Evolutionary conservation across 2,329 filamentous ascomycete species (phyloP).

Genomic region (Paracoccidioides lutzii): DNA sequence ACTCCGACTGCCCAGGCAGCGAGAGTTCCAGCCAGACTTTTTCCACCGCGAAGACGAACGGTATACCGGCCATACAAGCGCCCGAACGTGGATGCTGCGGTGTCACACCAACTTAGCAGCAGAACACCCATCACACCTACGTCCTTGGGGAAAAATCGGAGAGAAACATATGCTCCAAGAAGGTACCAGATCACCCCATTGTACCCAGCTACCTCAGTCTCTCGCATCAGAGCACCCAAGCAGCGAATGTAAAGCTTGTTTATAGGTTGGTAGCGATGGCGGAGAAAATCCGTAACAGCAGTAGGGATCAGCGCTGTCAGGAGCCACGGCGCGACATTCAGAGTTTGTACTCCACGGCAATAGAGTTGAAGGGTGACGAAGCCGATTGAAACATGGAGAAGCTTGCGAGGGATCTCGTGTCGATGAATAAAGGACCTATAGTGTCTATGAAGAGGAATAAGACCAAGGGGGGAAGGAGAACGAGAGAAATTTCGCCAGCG

Average conservation of each 20-base stretch:
- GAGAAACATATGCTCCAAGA: slow-evolving; percentile 73
- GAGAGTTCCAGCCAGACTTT: slow-evolving; percentile 78
- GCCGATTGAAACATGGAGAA: slow-evolving; percentile 88
- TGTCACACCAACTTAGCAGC: slow-evolving; percentile 94
- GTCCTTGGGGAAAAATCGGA: slow-evolving; percentile 85
- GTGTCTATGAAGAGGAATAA: slow-evolving; percentile 89
- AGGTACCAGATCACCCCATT: slow-evolving; percentile 98
- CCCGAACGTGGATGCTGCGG: slow-evolving; percentile 88
- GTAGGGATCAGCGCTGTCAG: slow-evolving; percentile 74
- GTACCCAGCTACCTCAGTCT: slow-evolving; percentile 85
- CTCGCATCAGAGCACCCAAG: slow-evolving; percentile 87
- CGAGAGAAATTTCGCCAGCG: slow-evolving; percentile 83
- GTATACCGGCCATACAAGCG: slow-evolving; percentile 83
- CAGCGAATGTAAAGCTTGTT: slow-evolving; percentile 77
- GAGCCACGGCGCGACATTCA: slow-evolving; percentile 69
- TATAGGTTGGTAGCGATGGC: slow-evolving; percentile 67
- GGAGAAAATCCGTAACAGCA: slow-evolving; percentile 64
- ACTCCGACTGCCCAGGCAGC: slow-evolving; percentile 76
- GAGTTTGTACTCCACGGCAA: slow-evolving; percentile 60
- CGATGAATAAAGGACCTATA: slow-evolving; percentile 89
- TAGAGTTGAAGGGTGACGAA: slow-evolving; percentile 88
- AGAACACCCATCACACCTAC: slow-evolving; percentile 79
- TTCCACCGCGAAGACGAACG: slow-evolving; percentile 68
- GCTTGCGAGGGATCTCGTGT: slow-evolving; percentile 90
- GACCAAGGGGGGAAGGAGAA: slow-evolving; percentile 79